A percentile compares a stretch with the other conserved stretches of the same genome.
phyloP scores from a whole-genome alignment of 371 early-diverging fungal genomes.

The Lichtheimia corymbifera region DNA sequence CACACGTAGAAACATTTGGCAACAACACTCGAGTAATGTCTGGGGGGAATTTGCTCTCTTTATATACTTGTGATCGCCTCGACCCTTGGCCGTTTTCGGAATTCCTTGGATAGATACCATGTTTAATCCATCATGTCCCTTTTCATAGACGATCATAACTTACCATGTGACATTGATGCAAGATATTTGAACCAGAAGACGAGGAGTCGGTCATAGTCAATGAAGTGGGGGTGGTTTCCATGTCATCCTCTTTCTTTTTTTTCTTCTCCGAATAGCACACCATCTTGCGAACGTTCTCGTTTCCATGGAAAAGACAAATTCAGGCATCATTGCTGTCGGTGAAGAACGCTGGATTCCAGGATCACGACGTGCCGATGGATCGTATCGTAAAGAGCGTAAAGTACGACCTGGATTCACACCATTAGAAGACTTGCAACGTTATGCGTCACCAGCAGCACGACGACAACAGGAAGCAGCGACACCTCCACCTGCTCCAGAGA shows the following conservation, averaged over 20 bases:
- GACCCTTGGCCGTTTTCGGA: too few relatives aligned
- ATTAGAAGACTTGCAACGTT: slow-evolving; percentile 63
- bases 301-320: slow-evolving; percentile 42
- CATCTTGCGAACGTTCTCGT: slow-evolving; percentile 35
- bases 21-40: too few relatives aligned
- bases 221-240: too few relatives aligned
- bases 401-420: slow-evolving; percentile 71
- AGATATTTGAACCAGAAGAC: too few relatives aligned
- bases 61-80: too few relatives aligned
- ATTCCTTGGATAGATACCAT: too few relatives aligned
- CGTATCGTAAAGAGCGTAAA: slow-evolving; percentile 66
- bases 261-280: background rate
- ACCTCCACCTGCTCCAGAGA: slow-evolving; percentile 19
- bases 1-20: too few relatives aligned
- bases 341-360: slow-evolving; percentile 59
- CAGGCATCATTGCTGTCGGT: slow-evolving; percentile 52
- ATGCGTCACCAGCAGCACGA: slow-evolving; percentile 52
- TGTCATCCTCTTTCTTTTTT: slow-evolving; percentile 4
- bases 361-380: slow-evolving; percentile 72
- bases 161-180: too few relatives aligned
- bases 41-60: too few relatives aligned
- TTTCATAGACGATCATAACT: too few relatives aligned
- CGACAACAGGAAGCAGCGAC: slow-evolving; percentile 24
- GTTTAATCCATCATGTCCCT: too few relatives aligned
- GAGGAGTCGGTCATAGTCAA: background rate